Conservation (phyloP, 257 asterid genomes). For the Nicotiana benthamiana region DNA sequence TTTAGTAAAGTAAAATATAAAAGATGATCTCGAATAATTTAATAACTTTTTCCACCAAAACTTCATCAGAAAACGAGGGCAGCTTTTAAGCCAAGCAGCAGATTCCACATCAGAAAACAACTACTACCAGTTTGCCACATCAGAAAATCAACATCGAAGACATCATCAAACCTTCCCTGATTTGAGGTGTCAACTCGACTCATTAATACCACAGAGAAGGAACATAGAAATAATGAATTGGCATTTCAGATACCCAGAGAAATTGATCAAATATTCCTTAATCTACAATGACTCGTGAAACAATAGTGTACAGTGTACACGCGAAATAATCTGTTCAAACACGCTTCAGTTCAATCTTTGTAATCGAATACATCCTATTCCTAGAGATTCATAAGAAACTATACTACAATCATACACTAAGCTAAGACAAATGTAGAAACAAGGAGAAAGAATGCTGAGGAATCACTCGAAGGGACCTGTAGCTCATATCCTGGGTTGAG, state of each 20-base stretch:
- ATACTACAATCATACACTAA: conserved; percentile 3
- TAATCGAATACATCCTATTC: neutral
- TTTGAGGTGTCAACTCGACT: neutral
- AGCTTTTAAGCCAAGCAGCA: too few species aligned
- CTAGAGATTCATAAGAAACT: neutral
- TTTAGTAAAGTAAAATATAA: too few species aligned
- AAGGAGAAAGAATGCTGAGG: neutral
- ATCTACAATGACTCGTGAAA: neutral
- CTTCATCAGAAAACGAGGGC: too few species aligned
- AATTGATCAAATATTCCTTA: neutral
- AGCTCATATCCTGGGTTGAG: neutral
- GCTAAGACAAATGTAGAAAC: neutral
- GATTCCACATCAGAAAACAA: too few species aligned
- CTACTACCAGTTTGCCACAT: neutral
- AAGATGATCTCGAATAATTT: too few species aligned
- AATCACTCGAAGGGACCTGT: neutral
- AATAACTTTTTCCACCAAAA: too few species aligned
- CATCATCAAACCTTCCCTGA: too few species aligned
- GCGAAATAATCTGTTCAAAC: neutral
- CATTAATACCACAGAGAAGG: neutral
- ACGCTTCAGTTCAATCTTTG: neutral
- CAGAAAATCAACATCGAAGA: too few species aligned
- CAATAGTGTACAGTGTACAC: neutral
- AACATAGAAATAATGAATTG: too few species aligned
- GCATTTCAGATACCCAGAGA: neutral